Evolutionary conservation across 768 basidiomycete species (phyloP).

Genomic region (Cystofilobasidium macerans): DNA sequence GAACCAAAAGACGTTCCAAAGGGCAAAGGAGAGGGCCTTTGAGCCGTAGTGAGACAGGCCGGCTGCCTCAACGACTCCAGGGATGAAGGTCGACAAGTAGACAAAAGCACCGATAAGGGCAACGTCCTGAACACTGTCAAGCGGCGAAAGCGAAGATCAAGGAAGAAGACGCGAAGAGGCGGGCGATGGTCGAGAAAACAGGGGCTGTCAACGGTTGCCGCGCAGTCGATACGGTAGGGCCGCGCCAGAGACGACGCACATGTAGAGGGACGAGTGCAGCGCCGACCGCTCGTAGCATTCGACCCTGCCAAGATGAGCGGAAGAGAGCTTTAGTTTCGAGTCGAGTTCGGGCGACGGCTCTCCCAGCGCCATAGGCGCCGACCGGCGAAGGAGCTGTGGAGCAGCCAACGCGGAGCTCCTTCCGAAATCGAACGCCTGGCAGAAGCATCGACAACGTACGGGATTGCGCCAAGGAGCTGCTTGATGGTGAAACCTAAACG

Average conservation of each 20-base stretch:
- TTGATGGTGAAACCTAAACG: background rate
- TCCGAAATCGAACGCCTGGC: too few relatives aligned
- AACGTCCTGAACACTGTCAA: conserved; percentile 52
- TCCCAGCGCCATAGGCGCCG: too few relatives aligned
- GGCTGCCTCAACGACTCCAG: conserved; percentile 17
- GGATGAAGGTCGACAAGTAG: background rate
- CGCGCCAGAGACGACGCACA: conserved; percentile 36
- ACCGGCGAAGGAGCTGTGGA: too few relatives aligned
- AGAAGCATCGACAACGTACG: too few relatives aligned
- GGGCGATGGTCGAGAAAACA: too few relatives aligned
- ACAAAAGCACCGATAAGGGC: conserved; percentile 50
- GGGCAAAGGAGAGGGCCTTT: conserved; percentile 47
- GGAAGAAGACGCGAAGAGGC: background rate
- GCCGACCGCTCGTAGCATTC: conserved; percentile 90
- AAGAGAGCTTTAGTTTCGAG: background rate
- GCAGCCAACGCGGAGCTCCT: too few relatives aligned
- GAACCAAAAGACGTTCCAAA: conserved; percentile 76
- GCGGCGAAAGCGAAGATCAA: background rate
- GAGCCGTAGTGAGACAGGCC: conserved; percentile 46
- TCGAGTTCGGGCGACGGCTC: background rate
- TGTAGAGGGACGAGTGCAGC: conserved; percentile 60
- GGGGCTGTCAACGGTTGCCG: background rate
- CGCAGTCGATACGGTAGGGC: too few relatives aligned
- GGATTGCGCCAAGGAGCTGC: conserved; percentile 62
- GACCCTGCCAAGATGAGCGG: conserved; percentile 38